Conservation (phyloP, 768 basidiomycete genomes). For the Boletus rubroflammeus region DNA sequence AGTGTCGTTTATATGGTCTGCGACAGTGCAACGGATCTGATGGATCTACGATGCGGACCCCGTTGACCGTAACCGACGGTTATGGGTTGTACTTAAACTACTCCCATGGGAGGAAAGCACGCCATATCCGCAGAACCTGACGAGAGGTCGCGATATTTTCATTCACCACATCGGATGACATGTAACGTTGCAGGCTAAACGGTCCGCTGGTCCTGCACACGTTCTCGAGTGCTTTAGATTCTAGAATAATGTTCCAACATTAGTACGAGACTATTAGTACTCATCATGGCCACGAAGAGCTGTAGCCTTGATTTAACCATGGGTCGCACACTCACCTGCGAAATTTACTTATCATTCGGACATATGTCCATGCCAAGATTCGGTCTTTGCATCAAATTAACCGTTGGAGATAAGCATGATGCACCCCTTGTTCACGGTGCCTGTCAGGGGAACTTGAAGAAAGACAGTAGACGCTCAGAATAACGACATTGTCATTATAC, state of each 20-base stretch:
- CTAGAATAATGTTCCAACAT: neutral
- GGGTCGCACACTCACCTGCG: neutral
- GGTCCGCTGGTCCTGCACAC: neutral
- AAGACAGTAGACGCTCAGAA: neutral
- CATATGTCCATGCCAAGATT: neutral
- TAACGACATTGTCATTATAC: neutral
- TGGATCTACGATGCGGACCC: neutral
- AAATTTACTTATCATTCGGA: neutral
- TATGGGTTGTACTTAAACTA: neutral
- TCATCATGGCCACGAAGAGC: neutral
- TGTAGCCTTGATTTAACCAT: neutral
- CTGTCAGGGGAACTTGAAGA: neutral
- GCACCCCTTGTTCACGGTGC: neutral
- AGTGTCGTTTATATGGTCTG: neutral
- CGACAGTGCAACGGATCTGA: too few relatives aligned
- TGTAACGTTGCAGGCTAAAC: neutral
- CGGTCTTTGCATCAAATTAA: too few relatives aligned
- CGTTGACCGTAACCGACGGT: neutral
- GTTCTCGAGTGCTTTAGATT: neutral
- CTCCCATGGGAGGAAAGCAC: constrained; percentile 22
- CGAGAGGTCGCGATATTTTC: neutral
- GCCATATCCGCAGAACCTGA: constrained; percentile 4
- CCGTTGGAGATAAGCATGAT: neutral
- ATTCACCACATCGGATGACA: too few relatives aligned
- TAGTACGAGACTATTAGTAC: too few relatives aligned